These are phyloP conservation scores for Pythium scleroteichum DNA, from an alignment of 352 stramenopile genomes.

Conservation along the genomic window DNA sequence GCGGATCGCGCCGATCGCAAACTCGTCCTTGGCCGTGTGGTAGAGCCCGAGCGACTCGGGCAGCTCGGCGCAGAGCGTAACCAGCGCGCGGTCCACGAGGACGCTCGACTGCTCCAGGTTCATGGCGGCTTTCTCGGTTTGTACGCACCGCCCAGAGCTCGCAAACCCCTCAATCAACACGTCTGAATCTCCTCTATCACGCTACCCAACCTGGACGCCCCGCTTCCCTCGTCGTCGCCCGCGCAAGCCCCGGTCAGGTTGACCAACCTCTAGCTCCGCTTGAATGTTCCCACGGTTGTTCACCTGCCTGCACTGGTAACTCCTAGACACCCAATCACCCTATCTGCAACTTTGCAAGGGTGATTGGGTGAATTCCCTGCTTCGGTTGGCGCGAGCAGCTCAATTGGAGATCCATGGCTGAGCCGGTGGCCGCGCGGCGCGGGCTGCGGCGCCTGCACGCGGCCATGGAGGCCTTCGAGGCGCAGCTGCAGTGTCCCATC, in stretches of 20 bases:
- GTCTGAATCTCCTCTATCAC: background rate
- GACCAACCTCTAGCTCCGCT: too few species aligned
- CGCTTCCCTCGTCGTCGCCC: too few species aligned
- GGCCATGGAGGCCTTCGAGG: slow-evolving; percentile 64
- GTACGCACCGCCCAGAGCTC: background rate
- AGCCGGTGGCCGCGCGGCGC: slow-evolving; percentile 10
- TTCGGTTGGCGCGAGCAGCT: slow-evolving; percentile 5
- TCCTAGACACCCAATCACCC: background rate
- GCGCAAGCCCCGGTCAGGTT: too few species aligned
- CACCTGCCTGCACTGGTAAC: background rate
- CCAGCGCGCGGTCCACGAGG: slow-evolving; percentile 73
- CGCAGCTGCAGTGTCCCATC: slow-evolving; percentile 82
- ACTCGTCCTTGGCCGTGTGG: slow-evolving; percentile 71
- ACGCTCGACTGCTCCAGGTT: slow-evolving; percentile 69
- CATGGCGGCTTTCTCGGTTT: slow-evolving; percentile 34
- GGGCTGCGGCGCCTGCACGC: slow-evolving; percentile 52
- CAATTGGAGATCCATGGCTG: slow-evolving; percentile 18
- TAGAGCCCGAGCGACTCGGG: slow-evolving; percentile 80
- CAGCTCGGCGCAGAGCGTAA: slow-evolving; percentile 74
- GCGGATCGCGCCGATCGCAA: slow-evolving; percentile 59
- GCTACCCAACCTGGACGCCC: too few species aligned
- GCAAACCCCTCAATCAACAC: background rate
- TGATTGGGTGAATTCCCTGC: slow-evolving; percentile 17
- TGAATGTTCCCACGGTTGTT: background rate
- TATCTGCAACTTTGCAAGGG: slow-evolving; percentile 2